These are phyloP conservation scores for Strobilomyces confusus DNA, from an alignment of 768 basidiomycete genomes.

Conservation along the genomic window DNA sequence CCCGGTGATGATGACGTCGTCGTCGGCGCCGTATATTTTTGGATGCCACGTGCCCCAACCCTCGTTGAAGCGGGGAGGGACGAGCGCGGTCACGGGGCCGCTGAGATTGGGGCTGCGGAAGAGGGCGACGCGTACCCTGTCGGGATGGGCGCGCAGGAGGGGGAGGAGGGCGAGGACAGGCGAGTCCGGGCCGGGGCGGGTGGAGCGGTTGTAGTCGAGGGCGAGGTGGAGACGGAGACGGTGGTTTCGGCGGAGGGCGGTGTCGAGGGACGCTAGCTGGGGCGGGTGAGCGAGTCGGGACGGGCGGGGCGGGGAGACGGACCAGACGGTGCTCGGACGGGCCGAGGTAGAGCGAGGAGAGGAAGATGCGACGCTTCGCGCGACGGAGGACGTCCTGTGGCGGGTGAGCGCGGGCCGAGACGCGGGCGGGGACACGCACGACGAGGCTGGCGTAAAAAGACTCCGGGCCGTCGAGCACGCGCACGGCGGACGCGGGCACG, in stretches of 20 bases:
- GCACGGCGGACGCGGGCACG: conserved; percentile 43
- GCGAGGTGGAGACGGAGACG: conserved; percentile 65
- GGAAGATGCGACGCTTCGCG: conserved; percentile 78
- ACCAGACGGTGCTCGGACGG: conserved; percentile 77
- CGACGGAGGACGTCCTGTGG: conserved; percentile 67
- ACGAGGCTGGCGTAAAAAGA: conserved; percentile 55
- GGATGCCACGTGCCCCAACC: conserved; percentile 99
- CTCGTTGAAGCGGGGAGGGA: conserved; percentile 94
- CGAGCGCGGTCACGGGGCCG: conserved; percentile 66
- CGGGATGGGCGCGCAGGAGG: conserved; percentile 65
- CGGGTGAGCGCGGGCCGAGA: not conserved
- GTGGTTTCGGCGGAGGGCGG: conserved; percentile 55
- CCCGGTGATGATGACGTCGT: conserved; percentile 93
- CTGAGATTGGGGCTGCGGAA: conserved; percentile 86
- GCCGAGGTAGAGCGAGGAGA: conserved; percentile 90
- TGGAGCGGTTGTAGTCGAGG: conserved; percentile 78
- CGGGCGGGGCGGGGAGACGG: conserved; percentile 25
- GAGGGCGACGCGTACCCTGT: conserved; percentile 71
- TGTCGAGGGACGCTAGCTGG: conserved; percentile 69
- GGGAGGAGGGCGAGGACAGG: conserved; percentile 67
- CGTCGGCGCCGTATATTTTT: conserved; percentile 91
- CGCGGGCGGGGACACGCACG: conserved; percentile 36
- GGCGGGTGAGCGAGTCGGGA: not conserved
- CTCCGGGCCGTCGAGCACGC: conserved; percentile 51
- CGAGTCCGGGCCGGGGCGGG: conserved; percentile 68